Evolutionary conservation across 2,329 filamentous ascomycete species (phyloP).

Genomic region (Monosporascus sp.): DNA sequence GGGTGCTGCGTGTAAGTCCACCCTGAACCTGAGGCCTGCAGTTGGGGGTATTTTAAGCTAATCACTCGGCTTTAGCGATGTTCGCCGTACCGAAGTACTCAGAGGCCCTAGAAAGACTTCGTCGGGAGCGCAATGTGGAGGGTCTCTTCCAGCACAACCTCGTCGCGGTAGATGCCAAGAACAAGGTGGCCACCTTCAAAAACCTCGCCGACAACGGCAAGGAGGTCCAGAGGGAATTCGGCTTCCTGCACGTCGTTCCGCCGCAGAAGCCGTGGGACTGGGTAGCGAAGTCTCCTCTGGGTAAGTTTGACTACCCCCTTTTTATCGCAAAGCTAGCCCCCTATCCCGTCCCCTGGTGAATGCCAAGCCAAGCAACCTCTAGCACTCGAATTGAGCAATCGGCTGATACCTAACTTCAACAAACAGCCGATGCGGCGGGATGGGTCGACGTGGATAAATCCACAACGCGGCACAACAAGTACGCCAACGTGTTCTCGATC

Average conservation of each 20-base stretch:
- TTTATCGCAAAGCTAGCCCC: not conserved
- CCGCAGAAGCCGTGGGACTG: slow-evolving; percentile 27
- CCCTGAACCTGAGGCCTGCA: not conserved
- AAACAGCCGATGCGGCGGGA: slow-evolving; percentile 36
- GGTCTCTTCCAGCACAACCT: slow-evolving; percentile 35
- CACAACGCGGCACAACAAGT: slow-evolving; percentile 29
- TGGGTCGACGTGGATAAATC: slow-evolving; percentile 30
- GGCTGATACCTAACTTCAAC: slow-evolving; percentile 40
- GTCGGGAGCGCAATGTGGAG: slow-evolving; percentile 29
- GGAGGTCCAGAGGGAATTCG: slow-evolving; percentile 27
- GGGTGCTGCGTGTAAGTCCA: slow-evolving; percentile 21
- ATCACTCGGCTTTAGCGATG: slow-evolving; percentile 23
- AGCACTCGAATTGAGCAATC: not conserved
- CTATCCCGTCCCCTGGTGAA: not conserved
- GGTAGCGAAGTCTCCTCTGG: slow-evolving; percentile 28
- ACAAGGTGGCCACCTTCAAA: slow-evolving; percentile 30
- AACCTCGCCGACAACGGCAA: slow-evolving; percentile 24
- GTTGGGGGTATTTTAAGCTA: slow-evolving; percentile 1
- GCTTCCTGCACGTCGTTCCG: slow-evolving; percentile 32
- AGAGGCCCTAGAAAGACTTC: slow-evolving; percentile 27
- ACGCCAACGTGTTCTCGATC: slow-evolving; percentile 33
- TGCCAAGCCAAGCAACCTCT: not conserved
- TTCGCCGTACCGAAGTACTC: slow-evolving; percentile 34
- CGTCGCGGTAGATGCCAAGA: slow-evolving; percentile 28
- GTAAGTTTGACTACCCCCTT: slow-evolving; percentile 21